Evolutionary conservation across 2,329 filamentous ascomycete genomes (phyloP), one percentile per base, ranked within the genome.

Genomic region (Hypoxylon sp.): DNA sequence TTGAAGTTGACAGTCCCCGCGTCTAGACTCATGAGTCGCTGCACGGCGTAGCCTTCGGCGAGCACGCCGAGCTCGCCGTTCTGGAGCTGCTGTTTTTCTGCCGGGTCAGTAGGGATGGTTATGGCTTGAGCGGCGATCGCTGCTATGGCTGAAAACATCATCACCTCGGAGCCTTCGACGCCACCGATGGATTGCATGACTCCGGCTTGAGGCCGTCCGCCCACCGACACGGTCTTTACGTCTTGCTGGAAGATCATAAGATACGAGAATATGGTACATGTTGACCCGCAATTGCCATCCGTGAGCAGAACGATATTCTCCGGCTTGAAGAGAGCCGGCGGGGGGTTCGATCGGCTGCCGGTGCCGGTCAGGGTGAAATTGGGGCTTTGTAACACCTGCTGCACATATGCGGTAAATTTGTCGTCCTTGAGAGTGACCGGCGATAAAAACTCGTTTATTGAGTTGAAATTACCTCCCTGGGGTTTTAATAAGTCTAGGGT

Each of bases 191-290:
- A 82, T 73, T 87, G 85, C 74, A 86, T 86, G 3, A 78, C 77
- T 0, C 83, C 81, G 9, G 77, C 75, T 57, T 79, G 78, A 26
- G 81, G 81, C 0, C 78, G 77, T 0, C 86, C 86, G 54, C 85
- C 85, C 31, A 85, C 78, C 2, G 80, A 81, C n/a, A 84, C 81
- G 1, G 83, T 83, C 71, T 82, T 83, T 14, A 87, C 80, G 56
- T 82, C 82, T 39, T 80, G 81, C 70, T 86, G 81, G 19, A 82
- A 78, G 51, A 83, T 83, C 80, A 88, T 82, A 48, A 88, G 79
- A 68, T 88, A 86, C 1, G 81, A 80, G 74, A 89, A 87, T 39
- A 87, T 82, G 13, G 85, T 83, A 75, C 86, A 89, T 1, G 86
- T 85, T 0, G 84, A 86, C 14, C 83, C 83, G 72, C 86, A 89